Evolutionary conservation across 768 basidiomycete genomes (phyloP), one percentile per base, ranked within the genome.

Genomic region (Trametes coccinea): DNA sequence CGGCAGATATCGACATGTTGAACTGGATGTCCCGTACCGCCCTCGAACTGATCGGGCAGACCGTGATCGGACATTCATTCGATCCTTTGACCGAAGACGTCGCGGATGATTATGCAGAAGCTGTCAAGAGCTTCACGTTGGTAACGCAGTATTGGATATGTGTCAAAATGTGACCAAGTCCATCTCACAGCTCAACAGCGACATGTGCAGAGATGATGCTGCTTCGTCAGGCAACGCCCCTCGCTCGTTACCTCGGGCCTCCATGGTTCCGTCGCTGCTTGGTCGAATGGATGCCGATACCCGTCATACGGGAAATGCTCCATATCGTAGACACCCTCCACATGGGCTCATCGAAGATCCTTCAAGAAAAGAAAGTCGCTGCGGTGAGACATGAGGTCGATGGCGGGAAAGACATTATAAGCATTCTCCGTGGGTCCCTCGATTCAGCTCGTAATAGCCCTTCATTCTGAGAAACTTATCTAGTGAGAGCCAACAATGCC

Each of bases 391-490:
- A 74, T 6, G 77, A 78, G 34, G 70, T 73, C 40, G 71, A 64
- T 1, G 69, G 69, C 50, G 76, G 76, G 10, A 77, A 79, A 40
- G 81, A 82, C 65, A 75, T 84, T 29, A 74, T 82, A 55, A 81
- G 76, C 53, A 73, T 81, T 41, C 66, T 83, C 14, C 70, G 81
- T 82, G 62, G 52, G 78, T 34, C 16, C n/a, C 16, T 9, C 5
- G 6, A 17, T 7, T 13, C 8, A 5, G 6, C 2, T 17, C 22
- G 22, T 17, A 14, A 11, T 16, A 16, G n/a, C 31, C 22, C 13
- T 22, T 22, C 22, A 22, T 22, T 22, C 22, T 22, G 22, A 22
- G 22, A 33, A 8, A 40, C 13, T 31, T 41, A 47, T 27, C 13
- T 16, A 82, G 80, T 82, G 61, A 73, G 72, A 60, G 78, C 74